Conservation (phyloP, 1,284 basidiomycete genomes). For the Melampsora abietis-canadensis region DNA sequence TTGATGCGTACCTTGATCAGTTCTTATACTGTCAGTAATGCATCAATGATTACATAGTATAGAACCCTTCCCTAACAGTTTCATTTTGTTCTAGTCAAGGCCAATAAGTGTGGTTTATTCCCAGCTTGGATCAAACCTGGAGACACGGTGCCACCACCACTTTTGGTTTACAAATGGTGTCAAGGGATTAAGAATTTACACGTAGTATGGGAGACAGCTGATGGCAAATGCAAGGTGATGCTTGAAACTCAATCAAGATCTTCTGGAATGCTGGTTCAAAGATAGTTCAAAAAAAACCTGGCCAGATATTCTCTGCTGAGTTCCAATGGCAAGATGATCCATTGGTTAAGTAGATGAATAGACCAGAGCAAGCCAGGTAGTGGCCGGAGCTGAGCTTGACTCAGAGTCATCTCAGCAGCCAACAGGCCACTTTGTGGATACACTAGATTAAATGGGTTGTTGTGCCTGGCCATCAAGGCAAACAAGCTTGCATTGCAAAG, state of each 20-base stretch:
- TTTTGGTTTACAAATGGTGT: conserved; percentile 96
- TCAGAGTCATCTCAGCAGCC: too few species aligned
- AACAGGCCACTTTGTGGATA: too few species aligned
- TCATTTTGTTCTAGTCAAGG: conserved; percentile 57
- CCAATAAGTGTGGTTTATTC: conserved; percentile 95
- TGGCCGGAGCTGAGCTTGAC: too few species aligned
- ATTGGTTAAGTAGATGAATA: too few species aligned
- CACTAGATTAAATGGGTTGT: too few species aligned
- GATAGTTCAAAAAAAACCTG: too few species aligned
- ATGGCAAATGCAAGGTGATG: conserved; percentile 92
- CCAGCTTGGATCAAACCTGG: conserved; percentile 96
- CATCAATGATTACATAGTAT: conserved; percentile 56
- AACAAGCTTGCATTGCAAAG: too few species aligned
- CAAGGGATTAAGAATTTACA: conserved; percentile 89
- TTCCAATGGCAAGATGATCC: too few species aligned
- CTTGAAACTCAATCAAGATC: conserved; percentile 95
- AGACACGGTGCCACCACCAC: conserved; percentile 89
- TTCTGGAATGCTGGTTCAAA: too few species aligned
- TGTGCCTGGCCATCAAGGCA: too few species aligned
- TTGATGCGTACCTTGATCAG: conserved; percentile 64
- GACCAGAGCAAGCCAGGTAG: too few species aligned
- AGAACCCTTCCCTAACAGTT: neutral
- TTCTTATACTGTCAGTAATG: conserved; percentile 77
- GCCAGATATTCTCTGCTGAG: too few species aligned
- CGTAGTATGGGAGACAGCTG: conserved; percentile 92